These are phyloP conservation scores for Neopestalotiopsis sp. DNA, from an alignment of 2,329 filamentous ascomycete genomes.

Conservation along the genomic window DNA sequence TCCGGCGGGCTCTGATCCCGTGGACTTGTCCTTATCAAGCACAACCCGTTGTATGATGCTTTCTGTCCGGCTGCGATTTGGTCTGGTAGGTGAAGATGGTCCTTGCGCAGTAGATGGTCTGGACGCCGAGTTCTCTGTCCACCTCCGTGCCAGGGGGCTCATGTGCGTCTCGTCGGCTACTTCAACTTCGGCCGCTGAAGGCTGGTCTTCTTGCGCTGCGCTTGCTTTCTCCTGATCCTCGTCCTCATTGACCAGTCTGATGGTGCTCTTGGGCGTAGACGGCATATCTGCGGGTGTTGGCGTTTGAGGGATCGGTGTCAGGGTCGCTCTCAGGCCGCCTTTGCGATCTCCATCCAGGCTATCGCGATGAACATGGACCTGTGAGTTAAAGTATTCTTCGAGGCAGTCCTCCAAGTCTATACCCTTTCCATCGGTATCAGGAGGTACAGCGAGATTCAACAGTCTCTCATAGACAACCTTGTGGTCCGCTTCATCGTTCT, in stretches of 20 bases:
- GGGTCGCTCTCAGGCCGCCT: slow-evolving; percentile 40
- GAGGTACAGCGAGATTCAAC: slow-evolving; percentile 87
- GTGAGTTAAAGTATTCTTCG: slow-evolving; percentile 93
- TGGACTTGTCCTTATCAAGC: slow-evolving; percentile 53
- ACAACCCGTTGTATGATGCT: slow-evolving; percentile 68
- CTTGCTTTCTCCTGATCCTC: slow-evolving; percentile 20
- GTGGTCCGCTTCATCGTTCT: slow-evolving; percentile 85
- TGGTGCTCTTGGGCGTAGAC: slow-evolving; percentile 34
- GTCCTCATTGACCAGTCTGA: slow-evolving; percentile 37
- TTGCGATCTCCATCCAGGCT: slow-evolving; percentile 58
- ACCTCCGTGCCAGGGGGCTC: slow-evolving; percentile 39
- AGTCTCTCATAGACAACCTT: slow-evolving; percentile 92
- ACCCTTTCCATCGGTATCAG: slow-evolving; percentile 70
- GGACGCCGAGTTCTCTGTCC: slow-evolving; percentile 33
- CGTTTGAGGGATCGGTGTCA: slow-evolving; percentile 36
- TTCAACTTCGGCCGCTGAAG: slow-evolving; percentile 23
- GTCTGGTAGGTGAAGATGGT: slow-evolving; percentile 27
- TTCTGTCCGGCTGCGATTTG: slow-evolving; percentile 45
- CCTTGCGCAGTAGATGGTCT: slow-evolving; percentile 21
- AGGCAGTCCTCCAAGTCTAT: slow-evolving; percentile 89
- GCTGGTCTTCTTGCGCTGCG: slow-evolving; percentile 23
- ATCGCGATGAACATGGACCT: slow-evolving; percentile 85
- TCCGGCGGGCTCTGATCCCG: slow-evolving; percentile 45
- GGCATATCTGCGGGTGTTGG: slow-evolving; percentile 28
- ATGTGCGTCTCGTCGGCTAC: slow-evolving; percentile 19